Conservation (phyloP, 441 rosid genomes). For the Eutrema salsugineum region DNA sequence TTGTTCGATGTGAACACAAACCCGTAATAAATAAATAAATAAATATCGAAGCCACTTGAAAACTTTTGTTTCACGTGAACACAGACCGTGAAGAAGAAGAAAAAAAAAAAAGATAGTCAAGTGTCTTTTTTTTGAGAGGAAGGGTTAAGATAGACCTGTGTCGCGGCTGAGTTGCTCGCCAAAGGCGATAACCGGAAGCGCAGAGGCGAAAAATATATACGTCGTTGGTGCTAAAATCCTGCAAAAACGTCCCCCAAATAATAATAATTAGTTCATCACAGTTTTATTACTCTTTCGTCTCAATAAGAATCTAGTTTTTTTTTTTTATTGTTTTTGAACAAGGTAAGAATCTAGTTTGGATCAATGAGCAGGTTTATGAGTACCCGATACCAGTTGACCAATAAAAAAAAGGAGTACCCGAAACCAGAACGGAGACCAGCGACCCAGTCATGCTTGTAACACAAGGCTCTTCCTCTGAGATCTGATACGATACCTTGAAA, state of each 20-base stretch:
- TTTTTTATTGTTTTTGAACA: too few relatives aligned
- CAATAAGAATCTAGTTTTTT: background rate
- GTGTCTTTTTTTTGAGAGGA: background rate
- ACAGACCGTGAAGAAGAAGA: too few relatives aligned
- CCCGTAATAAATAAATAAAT: too few relatives aligned
- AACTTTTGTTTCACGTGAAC: too few relatives aligned
- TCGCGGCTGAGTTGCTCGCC: slow-evolving; percentile 85
- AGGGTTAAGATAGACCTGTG: slow-evolving; percentile 68
- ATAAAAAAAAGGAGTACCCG: too few relatives aligned
- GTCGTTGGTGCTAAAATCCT: slow-evolving; percentile 80
- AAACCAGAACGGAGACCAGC: slow-evolving; percentile 48
- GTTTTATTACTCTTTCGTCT: background rate
- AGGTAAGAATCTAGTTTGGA: background rate
- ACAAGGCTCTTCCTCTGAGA: slow-evolving; percentile 54
- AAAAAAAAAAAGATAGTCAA: background rate
- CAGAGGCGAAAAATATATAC: slow-evolving; percentile 82
- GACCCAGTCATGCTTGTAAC: slow-evolving; percentile 72
- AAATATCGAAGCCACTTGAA: too few relatives aligned
- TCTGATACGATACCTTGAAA: slow-evolving; percentile 56
- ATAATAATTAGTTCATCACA: background rate
- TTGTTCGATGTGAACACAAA: background rate
- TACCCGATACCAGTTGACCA: slow-evolving; percentile 69
- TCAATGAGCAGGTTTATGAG: background rate
- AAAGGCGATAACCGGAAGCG: slow-evolving; percentile 87
- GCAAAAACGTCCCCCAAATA: background rate